phyloP scores from a whole-genome alignment of 371 early-diverging fungal genomes.

The Rhizopus arrhizus region DNA sequence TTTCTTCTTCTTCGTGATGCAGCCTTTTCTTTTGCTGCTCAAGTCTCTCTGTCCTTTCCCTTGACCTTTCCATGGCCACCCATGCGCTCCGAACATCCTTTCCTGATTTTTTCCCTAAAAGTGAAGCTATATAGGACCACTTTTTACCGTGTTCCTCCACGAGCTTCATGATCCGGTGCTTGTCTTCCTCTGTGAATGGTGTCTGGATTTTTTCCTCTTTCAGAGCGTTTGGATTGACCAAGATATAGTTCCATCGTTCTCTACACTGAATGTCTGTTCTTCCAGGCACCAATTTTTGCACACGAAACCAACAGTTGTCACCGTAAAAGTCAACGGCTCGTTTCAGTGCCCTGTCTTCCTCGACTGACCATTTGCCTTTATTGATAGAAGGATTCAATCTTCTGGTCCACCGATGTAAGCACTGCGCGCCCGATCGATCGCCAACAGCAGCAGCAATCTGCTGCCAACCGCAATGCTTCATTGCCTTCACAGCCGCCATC shows the following conservation, averaged over 20 bases:
- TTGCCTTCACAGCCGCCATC: slow-evolving; percentile 52
- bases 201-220: slow-evolving; percentile 64
- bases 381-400: slow-evolving; percentile 76
- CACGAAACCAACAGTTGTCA: slow-evolving; percentile 72
- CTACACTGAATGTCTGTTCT: slow-evolving; percentile 89
- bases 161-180: slow-evolving; percentile 11
- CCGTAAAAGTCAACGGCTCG: slow-evolving; percentile 72
- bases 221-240: slow-evolving; percentile 7
- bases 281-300: slow-evolving; percentile 73
- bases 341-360: slow-evolving; percentile 73
- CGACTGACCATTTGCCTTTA: slow-evolving; percentile 72
- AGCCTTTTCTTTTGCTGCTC: neutral
- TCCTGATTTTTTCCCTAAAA: slow-evolving; percentile 41
- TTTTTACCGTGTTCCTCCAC: slow-evolving; percentile 32
- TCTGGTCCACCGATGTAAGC: slow-evolving; percentile 81
- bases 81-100: slow-evolving; percentile 28
- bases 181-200: slow-evolving; percentile 56
- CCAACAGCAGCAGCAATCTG: slow-evolving; percentile 67
- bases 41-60: neutral
- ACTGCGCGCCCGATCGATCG: slow-evolving; percentile 77
- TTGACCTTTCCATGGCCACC: neutral
- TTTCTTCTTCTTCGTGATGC: neutral
- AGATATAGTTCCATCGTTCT: slow-evolving; percentile 76
- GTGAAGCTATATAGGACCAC: slow-evolving; percentile 33
- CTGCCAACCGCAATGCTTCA: slow-evolving; percentile 71